phyloP scores from a whole-genome alignment of 305 asterid species.

The Euphrasia arctica region DNA sequence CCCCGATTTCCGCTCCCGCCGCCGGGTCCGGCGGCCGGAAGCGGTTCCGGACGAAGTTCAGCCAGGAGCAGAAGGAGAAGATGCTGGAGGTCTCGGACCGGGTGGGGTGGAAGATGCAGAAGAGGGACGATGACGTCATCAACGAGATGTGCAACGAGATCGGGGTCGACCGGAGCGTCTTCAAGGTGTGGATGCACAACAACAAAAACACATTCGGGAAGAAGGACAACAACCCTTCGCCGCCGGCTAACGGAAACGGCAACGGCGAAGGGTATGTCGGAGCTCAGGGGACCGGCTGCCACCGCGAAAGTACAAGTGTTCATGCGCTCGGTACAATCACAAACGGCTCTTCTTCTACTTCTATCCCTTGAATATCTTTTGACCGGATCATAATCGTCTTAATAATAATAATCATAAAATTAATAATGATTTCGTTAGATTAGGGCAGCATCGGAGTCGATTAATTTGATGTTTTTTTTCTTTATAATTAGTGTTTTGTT shows the following conservation, averaged over 20 bases:
- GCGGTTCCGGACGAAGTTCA: slow-evolving; percentile 70
- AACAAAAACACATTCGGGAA: slow-evolving; percentile 63
- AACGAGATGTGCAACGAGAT: slow-evolving; percentile 48
- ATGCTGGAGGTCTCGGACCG: slow-evolving; percentile 74
- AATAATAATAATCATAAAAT: neutral
- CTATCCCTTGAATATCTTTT: slow-evolving; percentile 35
- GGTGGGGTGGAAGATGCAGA: slow-evolving; percentile 85
- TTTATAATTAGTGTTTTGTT: slow-evolving; percentile 24
- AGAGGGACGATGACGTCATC: slow-evolving; percentile 62
- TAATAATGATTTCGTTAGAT: slow-evolving; percentile 5
- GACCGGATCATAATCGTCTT: neutral
- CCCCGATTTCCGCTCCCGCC: slow-evolving; percentile 28
- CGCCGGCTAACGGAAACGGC: slow-evolving; percentile 19
- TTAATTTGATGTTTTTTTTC: slow-evolving; percentile 23
- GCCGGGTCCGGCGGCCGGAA: slow-evolving; percentile 42
- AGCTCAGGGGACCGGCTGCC: too few species aligned
- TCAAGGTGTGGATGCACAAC: slow-evolving; percentile 98
- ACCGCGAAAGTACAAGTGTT: slow-evolving; percentile 15
- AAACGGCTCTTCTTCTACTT: slow-evolving; percentile 75
- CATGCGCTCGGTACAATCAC: slow-evolving; percentile 49
- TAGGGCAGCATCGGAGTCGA: slow-evolving; percentile 12
- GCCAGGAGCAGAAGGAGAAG: slow-evolving; percentile 60
- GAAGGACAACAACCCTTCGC: slow-evolving; percentile 30
- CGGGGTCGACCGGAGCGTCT: slow-evolving; percentile 66
- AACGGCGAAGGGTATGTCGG: neutral